A percentile compares a stretch with the other conserved stretches of the same genome.
Evolutionary conservation across 176 grass and related monocot species (phyloP).

Genomic region (Oryza coarctata): DNA sequence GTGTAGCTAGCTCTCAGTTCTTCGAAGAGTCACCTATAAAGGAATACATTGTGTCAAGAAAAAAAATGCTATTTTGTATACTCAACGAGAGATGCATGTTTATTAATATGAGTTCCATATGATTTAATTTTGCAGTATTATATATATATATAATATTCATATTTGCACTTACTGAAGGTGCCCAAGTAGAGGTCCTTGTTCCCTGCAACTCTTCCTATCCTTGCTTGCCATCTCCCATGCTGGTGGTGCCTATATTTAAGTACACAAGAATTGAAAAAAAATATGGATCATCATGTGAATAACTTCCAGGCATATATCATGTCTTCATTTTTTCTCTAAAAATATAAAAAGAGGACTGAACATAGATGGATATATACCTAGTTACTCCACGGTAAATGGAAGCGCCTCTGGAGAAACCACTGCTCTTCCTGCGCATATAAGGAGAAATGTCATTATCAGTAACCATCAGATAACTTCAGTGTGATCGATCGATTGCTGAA

Average conservation of each 20-base stretch:
- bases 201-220: conserved; percentile 82
- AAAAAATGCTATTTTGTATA: not conserved
- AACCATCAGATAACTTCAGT: not conserved
- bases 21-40: not conserved
- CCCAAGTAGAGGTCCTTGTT: conserved; percentile 91
- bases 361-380: conserved; percentile 36
- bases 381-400: conserved; percentile 89
- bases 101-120: not conserved
- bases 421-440: conserved; percentile 59
- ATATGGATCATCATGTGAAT: not conserved
- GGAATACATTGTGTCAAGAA: not conserved
- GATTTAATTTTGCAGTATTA: not conserved
- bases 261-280: too few relatives aligned
- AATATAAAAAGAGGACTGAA: not conserved
- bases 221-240: conserved; percentile 90
- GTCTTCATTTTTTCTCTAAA: not conserved
- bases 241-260: conserved; percentile 63
- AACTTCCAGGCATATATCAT: not conserved
- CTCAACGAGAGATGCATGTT: not conserved
- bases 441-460: not conserved
- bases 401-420: conserved; percentile 78
- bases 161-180: conserved; percentile 60
- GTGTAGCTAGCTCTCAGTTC: not conserved
- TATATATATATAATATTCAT: not conserved
- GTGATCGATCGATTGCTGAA: not conserved